These are phyloP conservation scores for Knufia fluminis DNA, from an alignment of 2,329 filamentous ascomycete species.

Conservation along the genomic window DNA sequence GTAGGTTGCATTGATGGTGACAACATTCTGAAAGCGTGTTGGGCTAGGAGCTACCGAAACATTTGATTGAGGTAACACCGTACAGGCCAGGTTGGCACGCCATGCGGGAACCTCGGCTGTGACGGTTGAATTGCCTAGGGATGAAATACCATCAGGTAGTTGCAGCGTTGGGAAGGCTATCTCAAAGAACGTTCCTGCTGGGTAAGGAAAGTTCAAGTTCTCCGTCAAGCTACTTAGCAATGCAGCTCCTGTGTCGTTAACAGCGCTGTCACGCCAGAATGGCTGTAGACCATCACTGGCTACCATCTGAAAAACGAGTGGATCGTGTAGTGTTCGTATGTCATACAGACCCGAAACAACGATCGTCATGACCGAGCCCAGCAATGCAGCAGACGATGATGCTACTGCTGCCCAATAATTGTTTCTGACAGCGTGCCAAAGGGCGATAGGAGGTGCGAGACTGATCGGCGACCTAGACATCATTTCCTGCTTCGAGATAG, in stretches of 20 bases:
- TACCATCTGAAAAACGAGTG: constrained; percentile 17
- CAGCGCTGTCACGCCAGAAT: constrained; percentile 11
- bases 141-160: no score
- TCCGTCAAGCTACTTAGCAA: constrained; percentile 15
- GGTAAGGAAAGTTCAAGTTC: constrained; percentile 12
- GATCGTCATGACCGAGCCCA: constrained; percentile 21
- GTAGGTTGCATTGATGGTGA: constrained; percentile 1
- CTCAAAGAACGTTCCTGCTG: constrained; percentile 15
- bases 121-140: no score
- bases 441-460: constrained; percentile 5
- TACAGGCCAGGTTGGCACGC: no score
- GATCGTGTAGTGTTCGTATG: constrained; percentile 16
- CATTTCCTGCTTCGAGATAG: no score
- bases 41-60: constrained; percentile 7
- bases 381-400: constrained; percentile 17
- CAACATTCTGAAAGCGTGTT: constrained; percentile 3
- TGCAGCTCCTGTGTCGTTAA: constrained; percentile 14
- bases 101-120: no score
- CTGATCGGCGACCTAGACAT: constrained; percentile 9
- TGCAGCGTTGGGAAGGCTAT: constrained; percentile 15
- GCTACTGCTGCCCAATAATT: constrained; percentile 15
- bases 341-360: constrained; percentile 26
- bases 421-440: constrained; percentile 8
- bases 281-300: constrained; percentile 22
- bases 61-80: no score